phyloP scores from a whole-genome alignment of 768 basidiomycete genomes.

The Leucosporidium creatinivorum region DNA sequence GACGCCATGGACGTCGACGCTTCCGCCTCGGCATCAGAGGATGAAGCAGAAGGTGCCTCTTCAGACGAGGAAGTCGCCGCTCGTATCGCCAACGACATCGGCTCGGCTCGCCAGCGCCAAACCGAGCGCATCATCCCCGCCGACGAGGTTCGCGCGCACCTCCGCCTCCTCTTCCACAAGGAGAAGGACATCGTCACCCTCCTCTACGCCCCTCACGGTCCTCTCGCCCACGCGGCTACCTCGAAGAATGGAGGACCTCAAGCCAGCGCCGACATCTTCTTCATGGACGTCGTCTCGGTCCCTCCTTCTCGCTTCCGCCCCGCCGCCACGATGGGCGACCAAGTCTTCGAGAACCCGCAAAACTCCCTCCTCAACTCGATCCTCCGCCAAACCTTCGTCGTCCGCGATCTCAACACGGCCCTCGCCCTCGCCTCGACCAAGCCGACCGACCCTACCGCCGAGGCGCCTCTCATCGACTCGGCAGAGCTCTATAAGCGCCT shows the following conservation, averaged over 20 bases:
- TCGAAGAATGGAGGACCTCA: background rate
- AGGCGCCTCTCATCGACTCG: conserved; percentile 50
- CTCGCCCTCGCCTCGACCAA: conserved; percentile 60
- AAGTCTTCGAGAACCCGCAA: conserved; percentile 90
- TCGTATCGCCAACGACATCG: conserved; percentile 48
- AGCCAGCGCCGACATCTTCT: conserved; percentile 91
- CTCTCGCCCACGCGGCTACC: conserved; percentile 39
- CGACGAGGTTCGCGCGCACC: conserved; percentile 88
- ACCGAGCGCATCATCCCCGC: conserved; percentile 78
- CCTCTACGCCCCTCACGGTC: conserved; percentile 87
- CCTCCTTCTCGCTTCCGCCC: conserved; percentile 94
- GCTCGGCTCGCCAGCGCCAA: conserved; percentile 66
- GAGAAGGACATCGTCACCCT: conserved; percentile 75
- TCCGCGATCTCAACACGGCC: conserved; percentile 67
- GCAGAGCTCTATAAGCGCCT: conserved; percentile 59
- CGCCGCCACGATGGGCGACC: conserved; percentile 81
- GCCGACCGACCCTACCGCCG: conserved; percentile 43
- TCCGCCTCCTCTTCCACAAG: conserved; percentile 77
- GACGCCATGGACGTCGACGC: conserved; percentile 38
- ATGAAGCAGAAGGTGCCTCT: conserved; percentile 39
- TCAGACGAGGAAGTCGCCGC: conserved; percentile 48
- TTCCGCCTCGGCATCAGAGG: background rate
- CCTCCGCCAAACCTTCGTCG: conserved; percentile 66
- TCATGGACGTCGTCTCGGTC: conserved; percentile 84
- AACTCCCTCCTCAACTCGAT: conserved; percentile 81